Percentiles rank a stretch among this genome's conserved stretches.
Evolutionary conservation across 768 basidiomycete genomes (phyloP).

Genomic region (Hebeloma cylindrosporum): DNA sequence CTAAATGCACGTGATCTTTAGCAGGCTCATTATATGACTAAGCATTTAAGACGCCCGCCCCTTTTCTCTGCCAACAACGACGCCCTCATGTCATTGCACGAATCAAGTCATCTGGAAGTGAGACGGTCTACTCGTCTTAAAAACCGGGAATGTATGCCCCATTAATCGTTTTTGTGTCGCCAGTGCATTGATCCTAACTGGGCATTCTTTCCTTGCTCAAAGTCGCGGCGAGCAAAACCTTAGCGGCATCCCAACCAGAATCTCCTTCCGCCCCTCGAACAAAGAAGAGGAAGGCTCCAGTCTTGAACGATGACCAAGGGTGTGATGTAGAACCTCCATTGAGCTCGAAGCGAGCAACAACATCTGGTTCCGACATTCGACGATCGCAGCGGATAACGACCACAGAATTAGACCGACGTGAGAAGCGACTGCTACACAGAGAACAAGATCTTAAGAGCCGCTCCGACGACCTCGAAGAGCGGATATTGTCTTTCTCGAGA

Average conservation of each 20-base stretch:
- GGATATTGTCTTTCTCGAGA: conserved; percentile 35
- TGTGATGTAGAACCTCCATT: conserved; percentile 20
- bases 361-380: conserved; percentile 30
- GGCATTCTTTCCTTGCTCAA: conserved; percentile 2
- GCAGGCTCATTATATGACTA: no score
- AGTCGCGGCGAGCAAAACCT: conserved; percentile 23
- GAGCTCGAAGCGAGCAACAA: conserved; percentile 12
- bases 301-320: conserved; percentile 17
- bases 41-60: not conserved
- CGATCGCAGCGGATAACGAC: conserved; percentile 42
- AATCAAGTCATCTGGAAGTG: conserved; percentile 10
- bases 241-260: conserved; percentile 17
- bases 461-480: conserved; percentile 40
- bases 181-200: conserved; percentile 1
- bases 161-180: not conserved
- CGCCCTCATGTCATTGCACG: conserved; percentile 14
- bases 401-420: conserved; percentile 38
- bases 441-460: conserved; percentile 42
- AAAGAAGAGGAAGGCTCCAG: conserved; percentile 17
- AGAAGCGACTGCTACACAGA: conserved; percentile 33
- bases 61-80: conserved; percentile 14
- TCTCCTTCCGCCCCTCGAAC: conserved; percentile 18
- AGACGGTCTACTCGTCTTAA: conserved; percentile 34
- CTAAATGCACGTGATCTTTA: no score
- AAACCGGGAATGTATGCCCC: conserved; percentile 26